Base-by-base conservation (phyloP, 2,329 filamentous ascomycete species). In the Ambrosiella xylebori region DNA sequence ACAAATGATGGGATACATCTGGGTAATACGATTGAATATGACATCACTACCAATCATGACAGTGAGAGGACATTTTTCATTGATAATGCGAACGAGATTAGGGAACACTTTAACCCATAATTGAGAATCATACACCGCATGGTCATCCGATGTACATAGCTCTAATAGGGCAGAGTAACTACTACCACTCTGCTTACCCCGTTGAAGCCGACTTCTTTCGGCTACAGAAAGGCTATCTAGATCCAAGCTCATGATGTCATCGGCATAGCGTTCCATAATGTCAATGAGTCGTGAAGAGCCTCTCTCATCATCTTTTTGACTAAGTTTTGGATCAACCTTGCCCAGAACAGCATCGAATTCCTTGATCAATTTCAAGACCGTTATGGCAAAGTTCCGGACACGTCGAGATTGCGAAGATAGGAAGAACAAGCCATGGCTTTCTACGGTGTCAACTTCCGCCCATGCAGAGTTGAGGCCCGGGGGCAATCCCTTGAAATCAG, bases 31-130 rank as follows among this genome's bases (percentile, higher is more conserved):
- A 63, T 91, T 89, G 70, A 91, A 97, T 49, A 98, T 86, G 59
- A 96, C 80, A 66, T 97, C 91, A 60, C 94, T 81, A 35, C 88
- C 89, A 53, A 97, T 80, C 0, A 88, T 90, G 39, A 97, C 87
- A 1, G 91, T 89, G 65, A 95, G 90, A 0, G 88, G 87, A 65
- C 91, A 98, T 60, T 85, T 85, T 63, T 96, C 88, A 65, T 88
- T 94, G 60, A 89, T 88, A 63, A 95, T 85, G 9, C 88, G 82
- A 59, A 98, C 86, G 38, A 98, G 77, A 65, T 96, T 97, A 2
- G 93, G 94, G 65, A 98, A 98, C 15, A 97, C 85, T 66, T 97
- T 98, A 71, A 93, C 94, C 93, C 93, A 98, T 11, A 98, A 73
- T 0, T 90, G 95, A 2, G 88, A 85, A 67, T 98, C 93, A 65